phyloP scores from a whole-genome alignment of 495 filamentous ascomycete genomes.

The Neurospora sp. region DNA sequence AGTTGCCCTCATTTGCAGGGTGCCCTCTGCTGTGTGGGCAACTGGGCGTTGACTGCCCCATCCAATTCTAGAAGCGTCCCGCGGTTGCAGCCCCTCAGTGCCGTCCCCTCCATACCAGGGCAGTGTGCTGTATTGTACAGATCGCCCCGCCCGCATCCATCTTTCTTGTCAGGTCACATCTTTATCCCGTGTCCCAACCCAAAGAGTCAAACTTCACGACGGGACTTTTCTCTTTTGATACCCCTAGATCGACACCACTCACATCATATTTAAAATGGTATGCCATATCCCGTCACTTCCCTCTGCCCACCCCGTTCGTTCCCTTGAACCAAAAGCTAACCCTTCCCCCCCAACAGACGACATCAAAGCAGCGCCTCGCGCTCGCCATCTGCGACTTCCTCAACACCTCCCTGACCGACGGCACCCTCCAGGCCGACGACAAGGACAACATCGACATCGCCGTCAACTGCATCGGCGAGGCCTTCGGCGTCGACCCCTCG shows the following conservation, averaged over 20 bases:
- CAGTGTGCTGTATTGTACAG: background rate
- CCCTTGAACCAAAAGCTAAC: background rate
- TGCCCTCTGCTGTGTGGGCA: background rate
- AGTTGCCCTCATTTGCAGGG: background rate
- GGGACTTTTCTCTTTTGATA: background rate
- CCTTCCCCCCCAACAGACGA: constrained; percentile 24
- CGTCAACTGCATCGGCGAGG: constrained; percentile 82
- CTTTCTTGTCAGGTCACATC: background rate
- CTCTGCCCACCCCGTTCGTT: background rate
- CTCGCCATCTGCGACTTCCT: constrained; percentile 97
- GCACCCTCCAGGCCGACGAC: constrained; percentile 78
- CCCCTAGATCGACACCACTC: background rate
- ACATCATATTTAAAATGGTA: background rate
- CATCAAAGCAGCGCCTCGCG: constrained; percentile 90
- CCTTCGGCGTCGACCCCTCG: constrained; percentile 83
- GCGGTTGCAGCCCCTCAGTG: background rate
- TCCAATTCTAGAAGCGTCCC: background rate
- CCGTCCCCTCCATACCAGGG: background rate
- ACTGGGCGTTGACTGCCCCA: background rate
- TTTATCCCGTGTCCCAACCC: background rate
- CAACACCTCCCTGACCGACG: constrained; percentile 71
- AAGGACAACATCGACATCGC: constrained; percentile 87
- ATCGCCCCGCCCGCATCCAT: background rate
- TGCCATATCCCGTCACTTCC: background rate
- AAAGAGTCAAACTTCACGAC: background rate